Conservation (phyloP, 345 rosid genomes). For the Populus ilicifolia region DNA sequence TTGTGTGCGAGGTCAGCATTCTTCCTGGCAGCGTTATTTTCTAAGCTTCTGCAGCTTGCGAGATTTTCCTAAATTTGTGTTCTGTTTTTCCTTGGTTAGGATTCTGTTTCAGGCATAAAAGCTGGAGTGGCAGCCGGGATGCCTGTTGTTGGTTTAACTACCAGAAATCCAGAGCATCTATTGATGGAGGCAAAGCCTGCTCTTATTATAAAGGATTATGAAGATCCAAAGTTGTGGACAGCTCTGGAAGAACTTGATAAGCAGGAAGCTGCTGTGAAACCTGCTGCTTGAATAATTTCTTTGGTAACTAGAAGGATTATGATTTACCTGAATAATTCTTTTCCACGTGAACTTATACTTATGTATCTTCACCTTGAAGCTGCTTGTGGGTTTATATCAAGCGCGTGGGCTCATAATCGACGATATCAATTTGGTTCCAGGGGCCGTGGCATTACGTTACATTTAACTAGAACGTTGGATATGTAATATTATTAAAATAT, state of each 20-base stretch:
- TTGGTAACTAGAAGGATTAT: background rate
- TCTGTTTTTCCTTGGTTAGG: slow-evolving; percentile 33
- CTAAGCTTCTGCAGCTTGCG: background rate
- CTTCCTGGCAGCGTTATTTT: background rate
- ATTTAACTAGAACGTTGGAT: background rate
- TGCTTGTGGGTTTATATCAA: background rate
- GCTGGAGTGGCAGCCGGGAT: slow-evolving; percentile 97
- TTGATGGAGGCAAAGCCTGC: slow-evolving; percentile 74
- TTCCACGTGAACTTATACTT: background rate
- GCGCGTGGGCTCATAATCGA: background rate
- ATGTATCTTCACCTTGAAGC: background rate
- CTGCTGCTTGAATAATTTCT: slow-evolving; percentile 10
- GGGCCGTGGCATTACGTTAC: background rate
- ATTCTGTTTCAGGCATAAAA: slow-evolving; percentile 81
- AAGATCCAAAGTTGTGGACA: slow-evolving; percentile 70
- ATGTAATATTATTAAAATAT: background rate
- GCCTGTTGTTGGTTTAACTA: slow-evolving; percentile 76
- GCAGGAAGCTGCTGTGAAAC: slow-evolving; percentile 23
- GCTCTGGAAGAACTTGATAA: slow-evolving; percentile 73
- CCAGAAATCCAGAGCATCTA: slow-evolving; percentile 63
- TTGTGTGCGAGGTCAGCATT: slow-evolving; percentile 62
- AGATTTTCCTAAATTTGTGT: background rate
- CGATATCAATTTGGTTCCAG: background rate
- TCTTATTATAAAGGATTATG: slow-evolving; percentile 67
- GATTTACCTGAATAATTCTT: background rate